Evolutionary conservation across 371 early-diverging fungal genomes (phyloP), one percentile per base, ranked within the genome.

Genomic region (Saksenaea oblongispora): DNA sequence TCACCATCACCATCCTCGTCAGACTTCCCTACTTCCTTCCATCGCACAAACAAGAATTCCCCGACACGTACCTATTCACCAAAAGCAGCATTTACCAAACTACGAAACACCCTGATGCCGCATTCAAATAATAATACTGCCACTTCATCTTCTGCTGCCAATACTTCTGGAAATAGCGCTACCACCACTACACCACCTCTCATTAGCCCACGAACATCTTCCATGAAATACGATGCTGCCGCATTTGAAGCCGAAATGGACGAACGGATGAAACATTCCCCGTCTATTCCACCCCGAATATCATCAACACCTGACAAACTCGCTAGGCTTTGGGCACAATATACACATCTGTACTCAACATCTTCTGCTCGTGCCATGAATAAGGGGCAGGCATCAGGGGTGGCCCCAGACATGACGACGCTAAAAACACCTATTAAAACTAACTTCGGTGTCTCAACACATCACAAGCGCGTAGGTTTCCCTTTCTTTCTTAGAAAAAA

Each of bases 291-390:
- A 27, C 58, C 78, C n/a, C 70, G 75, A 53, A 64, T 77, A n/a
- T 79, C 81, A 7, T 58, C 74, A 13, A 74, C 80, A 1, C 78
- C 68, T 61, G 83, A 74, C 58, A 79, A 68, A 62, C 72, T 71
- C 36, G 73, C 62, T 54, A 76, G 61, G 59, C 65, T 70, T 39
- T 76, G 71, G 84, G 79, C 66, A 62, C 70, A 67, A 58, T 80
- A 59, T 71, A 67, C 64, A 41, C 67, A 59, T 63, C 79, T 55
- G 81, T 80, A 64, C 60, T 65, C 7, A 51, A 37, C 63, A 7
- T 47, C 51, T 17, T 47, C 51, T 47, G 51, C 51, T 47, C 51
- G 51, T 47, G 51, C 24, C 51, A 47, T 47, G 51, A 47, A 47
- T 47, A 47, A 47, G 51, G 51, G 51, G 51, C 51, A 47, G 11